Conservation (phyloP, 1,284 basidiomycete genomes). For the Polyporus tsugae region DNA sequence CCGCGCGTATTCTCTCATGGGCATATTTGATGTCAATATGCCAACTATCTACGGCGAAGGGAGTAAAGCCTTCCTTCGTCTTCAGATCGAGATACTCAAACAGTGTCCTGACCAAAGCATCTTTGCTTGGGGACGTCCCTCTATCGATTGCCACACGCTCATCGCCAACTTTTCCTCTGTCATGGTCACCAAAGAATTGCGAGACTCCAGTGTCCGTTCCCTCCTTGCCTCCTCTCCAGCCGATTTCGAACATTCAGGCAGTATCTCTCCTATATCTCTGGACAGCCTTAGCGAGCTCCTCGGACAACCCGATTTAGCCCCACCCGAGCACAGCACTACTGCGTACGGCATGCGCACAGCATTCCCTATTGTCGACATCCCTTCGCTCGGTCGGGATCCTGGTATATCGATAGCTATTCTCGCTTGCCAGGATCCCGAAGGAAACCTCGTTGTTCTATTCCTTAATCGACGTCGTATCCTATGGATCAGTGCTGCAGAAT, state of each 20-base stretch:
- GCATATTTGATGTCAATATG: constrained; percentile 9
- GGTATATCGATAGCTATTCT: constrained; percentile 5
- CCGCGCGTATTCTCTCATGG: constrained; percentile 13
- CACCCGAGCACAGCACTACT: constrained; percentile 10
- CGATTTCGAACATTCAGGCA: constrained; percentile 4
- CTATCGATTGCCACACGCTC: background rate
- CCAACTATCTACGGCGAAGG: constrained; percentile 11
- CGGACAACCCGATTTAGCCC: background rate
- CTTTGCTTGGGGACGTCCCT: constrained; percentile 1
- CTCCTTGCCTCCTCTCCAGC: constrained; percentile 15
- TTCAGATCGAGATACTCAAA: constrained; percentile 13
- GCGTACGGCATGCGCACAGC: constrained; percentile 9
- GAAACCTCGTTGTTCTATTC: constrained; percentile 8
- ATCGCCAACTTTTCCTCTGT: background rate
- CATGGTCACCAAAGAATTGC: background rate
- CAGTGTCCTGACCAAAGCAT: constrained; percentile 8
- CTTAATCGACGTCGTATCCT: constrained; percentile 5
- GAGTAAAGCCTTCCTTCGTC: constrained; percentile 1
- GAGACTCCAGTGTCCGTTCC: constrained; percentile 1
- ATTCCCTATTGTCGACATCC: background rate
- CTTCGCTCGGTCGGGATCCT: background rate
- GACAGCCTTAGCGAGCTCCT: constrained; percentile 7
- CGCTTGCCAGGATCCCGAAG: constrained; percentile 12
- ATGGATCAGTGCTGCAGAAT: background rate
- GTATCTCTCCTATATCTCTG: constrained; percentile 1